Base-by-base conservation (phyloP, 2,329 filamentous ascomycete genomes). In the Scolecobasidium constrictum region DNA sequence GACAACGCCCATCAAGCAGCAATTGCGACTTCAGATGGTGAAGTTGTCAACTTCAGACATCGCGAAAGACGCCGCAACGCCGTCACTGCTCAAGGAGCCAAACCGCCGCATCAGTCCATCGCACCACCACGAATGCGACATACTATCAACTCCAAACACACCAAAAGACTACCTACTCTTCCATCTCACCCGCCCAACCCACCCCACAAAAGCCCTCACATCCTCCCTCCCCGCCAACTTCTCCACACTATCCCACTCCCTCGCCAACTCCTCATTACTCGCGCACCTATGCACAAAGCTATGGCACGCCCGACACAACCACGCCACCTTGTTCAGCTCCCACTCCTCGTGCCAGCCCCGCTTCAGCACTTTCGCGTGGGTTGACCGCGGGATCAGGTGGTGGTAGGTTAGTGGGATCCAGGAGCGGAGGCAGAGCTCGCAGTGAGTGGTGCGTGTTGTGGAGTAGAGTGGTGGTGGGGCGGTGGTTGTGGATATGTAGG, bases 331-430 rank as follows among this genome's bases (percentile, higher is more conserved):
- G 53, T 84, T 77, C 59, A 93, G 58, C 62, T 78, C 75, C 58
- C 84, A 83, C 48, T 78, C 75, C 3, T 73, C 72, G 19, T 88
- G 83, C 86, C 86, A 93, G 1, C 81, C 82, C 34, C 84, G 69
- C 66, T 83, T 86, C 31, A 86, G 58, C 3, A 75, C 84, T 56
- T 86, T 86, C 5, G 73, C 78, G 60, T 93, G 86, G 46, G 86
- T 78, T 35, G 75, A 73, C 33, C 77, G 73, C n/a, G 86, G 86
- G 42, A 94, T 87, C 35, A 94, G 66, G 63, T 93, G 86, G 56
- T 94, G 86, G 57, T 92, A 93, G 1, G 81, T 84, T 47, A 92
- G 61, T 6, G 77, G 76, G 17, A 92, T 75, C 76, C 83, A 86
- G 48, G 77, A 74, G 1, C 86, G 70, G 2, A 68, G 73, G 58